Base-by-base conservation (phyloP, 139 green algal species). In the Axilococcus clingmanii region DNA sequence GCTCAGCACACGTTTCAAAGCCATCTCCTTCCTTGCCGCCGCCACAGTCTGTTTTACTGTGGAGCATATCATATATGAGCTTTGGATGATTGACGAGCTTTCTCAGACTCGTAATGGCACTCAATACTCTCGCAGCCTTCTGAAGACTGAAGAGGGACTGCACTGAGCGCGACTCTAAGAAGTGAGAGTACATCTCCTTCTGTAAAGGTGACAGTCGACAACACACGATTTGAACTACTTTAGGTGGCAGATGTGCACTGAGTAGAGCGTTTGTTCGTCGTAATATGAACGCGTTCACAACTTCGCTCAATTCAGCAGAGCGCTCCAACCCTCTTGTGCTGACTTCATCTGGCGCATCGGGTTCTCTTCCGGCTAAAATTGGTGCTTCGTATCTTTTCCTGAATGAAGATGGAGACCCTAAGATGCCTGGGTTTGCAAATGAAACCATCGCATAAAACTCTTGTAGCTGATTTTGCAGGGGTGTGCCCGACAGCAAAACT, bases 71-170 rank as follows among this genome's bases (percentile, higher is more conserved):
- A 48, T 83, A 86, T 40, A 91, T 87, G 28, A 96, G 75, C 40
- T 96, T 96, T 8, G 91, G 91, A 71, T 98, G 91, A 77, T 95
- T 96, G 80, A 88, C 92, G 42, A 98, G 83, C 81, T 98, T 97
- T 61, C 94, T 93, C 4, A 99, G 71, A 1, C 68, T 71, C 22
- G 83, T 95, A 74, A 95, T 95, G 58, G 86, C 86, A 12, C 71
- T 72, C 30, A 95, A 79, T 16, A 88, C 82, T 9, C 70, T 61
- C 5, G 68, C 65, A 43, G 72, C 45, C 42, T 71, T 71, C 2
- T 72, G 49, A 11, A 37, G 37, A 25, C 55, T 56, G 17, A 94
- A 69, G 59, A 95, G 67, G 19, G 72, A 60, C 4, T 60, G 56
- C 1, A 85, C 78, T 14, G 86, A 81, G 56, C 92, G 94, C 51